Percentiles rank a stretch among this genome's conserved stretches.
phyloP scores from a whole-genome alignment of 495 filamentous ascomycete species.

The Penicillium manginii region DNA sequence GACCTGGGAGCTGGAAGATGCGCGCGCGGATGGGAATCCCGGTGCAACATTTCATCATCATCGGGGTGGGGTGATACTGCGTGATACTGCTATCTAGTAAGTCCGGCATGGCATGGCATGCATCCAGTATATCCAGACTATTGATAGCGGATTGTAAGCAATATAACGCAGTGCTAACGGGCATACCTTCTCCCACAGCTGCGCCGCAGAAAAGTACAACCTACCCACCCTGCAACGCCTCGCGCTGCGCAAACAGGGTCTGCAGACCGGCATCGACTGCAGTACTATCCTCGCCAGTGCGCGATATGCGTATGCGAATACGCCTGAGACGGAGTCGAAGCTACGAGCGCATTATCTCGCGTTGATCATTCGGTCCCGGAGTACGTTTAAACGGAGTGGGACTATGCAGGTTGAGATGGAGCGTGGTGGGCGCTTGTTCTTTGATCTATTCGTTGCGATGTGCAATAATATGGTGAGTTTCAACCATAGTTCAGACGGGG shows the following conservation, averaged over 20 bases:
- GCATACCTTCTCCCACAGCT: conserved; percentile 41
- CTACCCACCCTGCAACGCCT: conserved; percentile 82
- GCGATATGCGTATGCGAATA: conserved; percentile 85
- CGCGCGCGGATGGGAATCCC: conserved; percentile 31
- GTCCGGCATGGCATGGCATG: not conserved
- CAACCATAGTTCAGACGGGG: not conserved
- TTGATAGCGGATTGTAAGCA: too few species aligned
- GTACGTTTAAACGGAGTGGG: conserved; percentile 88
- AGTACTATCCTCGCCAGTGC: conserved; percentile 83
- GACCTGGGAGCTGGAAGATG: conserved; percentile 72
- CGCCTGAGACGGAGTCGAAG: conserved; percentile 84
- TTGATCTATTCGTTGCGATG: conserved; percentile 91
- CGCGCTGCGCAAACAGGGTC: conserved; percentile 82
- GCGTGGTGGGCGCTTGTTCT: conserved; percentile 82
- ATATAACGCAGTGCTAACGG: too few species aligned
- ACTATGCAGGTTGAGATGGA: conserved; percentile 98
- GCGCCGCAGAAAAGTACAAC: conserved; percentile 79
- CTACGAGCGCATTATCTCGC: conserved; percentile 90
- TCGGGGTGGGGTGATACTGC: conserved; percentile 69
- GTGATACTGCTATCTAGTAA: conserved; percentile 85
- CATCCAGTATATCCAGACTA: not conserved
- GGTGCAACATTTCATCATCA: conserved; percentile 74
- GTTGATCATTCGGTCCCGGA: conserved; percentile 81
- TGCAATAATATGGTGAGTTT: conserved; percentile 78
- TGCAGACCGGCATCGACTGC: conserved; percentile 79